Evolutionary conservation across 805 yeast genomes (phyloP), one percentile per base, ranked within the genome.

Genomic region (Priceomyces medius): DNA sequence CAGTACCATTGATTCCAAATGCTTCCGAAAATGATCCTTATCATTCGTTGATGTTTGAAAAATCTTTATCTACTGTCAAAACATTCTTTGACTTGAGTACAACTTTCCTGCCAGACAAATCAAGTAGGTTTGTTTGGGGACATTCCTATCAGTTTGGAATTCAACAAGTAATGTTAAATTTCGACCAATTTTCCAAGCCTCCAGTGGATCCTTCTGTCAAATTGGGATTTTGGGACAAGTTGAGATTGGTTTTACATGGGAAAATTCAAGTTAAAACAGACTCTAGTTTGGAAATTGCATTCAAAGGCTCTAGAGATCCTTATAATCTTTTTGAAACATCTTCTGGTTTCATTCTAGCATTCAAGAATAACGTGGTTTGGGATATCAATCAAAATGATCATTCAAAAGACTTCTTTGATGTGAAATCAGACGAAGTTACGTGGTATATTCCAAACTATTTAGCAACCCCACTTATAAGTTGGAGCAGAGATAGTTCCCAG

Each of bases 171-270:
- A 84, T 86, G 81, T 66, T 80, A 41, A 83, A 79, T 42, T 75
- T 90, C 45, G 96, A 89, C 52, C 81, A 83, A 34, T 87, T 90
- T 56, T 81, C 95, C 1, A 90, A 91, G 58, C 95, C 96, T 0
- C 96, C 95, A 0, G 64, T 85, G 12, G 98, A 90, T 58, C 90
- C 90, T 0, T 87, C 96, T 2, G 76, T 79, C 3, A 85, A 84
- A 50, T 64, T 88, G 10, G 98, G 98, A 0, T 82, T 89, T 50
- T 90, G 98, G 98, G 98, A 90, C 61, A 91, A 89, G 58, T 62
- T 88, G 20, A 67, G 96, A 37, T 73, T 81, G 20, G 71, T 84
- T 12, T 66, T 88, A 51, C 97, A 90, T 64, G 95, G 96, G 0
- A 74, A 78, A 14, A 62, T 83, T 40, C 61, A 59, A 2, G 70